phyloP scores from a whole-genome alignment of 192 early-diverging fungal species.

The Linnemannia schmuckeri region DNA sequence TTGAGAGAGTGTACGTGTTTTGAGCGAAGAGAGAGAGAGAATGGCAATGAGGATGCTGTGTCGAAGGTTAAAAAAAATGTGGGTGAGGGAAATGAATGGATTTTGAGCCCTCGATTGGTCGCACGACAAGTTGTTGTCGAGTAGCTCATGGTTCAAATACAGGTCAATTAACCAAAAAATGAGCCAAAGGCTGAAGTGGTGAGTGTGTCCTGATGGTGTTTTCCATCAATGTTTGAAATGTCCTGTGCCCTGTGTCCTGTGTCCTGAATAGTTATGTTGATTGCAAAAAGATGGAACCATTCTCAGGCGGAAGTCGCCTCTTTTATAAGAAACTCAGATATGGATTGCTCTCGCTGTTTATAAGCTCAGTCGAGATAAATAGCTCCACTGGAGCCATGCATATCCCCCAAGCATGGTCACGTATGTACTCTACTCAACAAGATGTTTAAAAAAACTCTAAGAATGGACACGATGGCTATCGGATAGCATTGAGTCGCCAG shows the following conservation, averaged over 20 bases:
- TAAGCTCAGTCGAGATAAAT: no score
- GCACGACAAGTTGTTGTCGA: neutral
- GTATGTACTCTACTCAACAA: neutral
- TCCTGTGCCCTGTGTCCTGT: neutral
- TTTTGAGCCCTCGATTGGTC: neutral
- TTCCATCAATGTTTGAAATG: neutral
- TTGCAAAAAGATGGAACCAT: neutral
- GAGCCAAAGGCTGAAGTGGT: neutral
- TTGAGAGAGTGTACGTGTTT: neutral
- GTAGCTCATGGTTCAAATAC: neutral
- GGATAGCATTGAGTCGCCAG: neutral
- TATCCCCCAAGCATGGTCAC: neutral
- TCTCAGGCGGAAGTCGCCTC: neutral
- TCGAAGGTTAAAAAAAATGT: neutral
- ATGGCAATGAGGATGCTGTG: neutral
- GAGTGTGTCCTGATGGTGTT: no score
- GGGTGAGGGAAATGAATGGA: neutral
- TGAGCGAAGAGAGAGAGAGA: neutral
- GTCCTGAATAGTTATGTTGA: neutral
- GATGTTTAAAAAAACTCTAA: neutral
- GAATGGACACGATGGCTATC: neutral
- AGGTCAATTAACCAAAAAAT: neutral
- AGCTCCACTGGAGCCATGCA: no score
- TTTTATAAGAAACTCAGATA: neutral
- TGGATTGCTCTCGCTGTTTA: neutral